A percentile compares a stretch with the other conserved stretches of the same genome.
Conservation (phyloP, 768 basidiomycete species). For the Mycena olivaceomarginata region DNA sequence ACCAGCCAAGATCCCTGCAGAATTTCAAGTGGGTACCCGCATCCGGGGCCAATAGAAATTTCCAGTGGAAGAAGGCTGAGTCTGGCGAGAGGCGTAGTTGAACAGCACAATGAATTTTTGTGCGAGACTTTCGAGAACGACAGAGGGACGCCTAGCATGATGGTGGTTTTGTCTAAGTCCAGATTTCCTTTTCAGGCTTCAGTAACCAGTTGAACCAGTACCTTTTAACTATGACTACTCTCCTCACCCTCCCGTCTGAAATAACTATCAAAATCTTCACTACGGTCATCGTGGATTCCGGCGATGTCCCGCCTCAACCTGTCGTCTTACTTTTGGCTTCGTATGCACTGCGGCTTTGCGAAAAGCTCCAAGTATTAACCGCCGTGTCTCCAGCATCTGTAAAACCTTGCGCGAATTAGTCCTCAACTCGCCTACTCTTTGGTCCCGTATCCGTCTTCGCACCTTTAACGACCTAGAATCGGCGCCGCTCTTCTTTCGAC, state of each 20-base stretch:
- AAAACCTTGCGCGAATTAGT: slow-evolving; percentile 51
- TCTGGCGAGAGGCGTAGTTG: too few relatives aligned
- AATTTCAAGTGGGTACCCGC: too few relatives aligned
- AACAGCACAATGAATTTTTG: too few relatives aligned
- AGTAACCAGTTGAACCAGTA: too few relatives aligned
- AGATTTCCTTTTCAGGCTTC: not conserved
- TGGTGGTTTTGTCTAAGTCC: too few relatives aligned
- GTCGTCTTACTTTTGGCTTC: slow-evolving; percentile 13
- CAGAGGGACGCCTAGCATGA: too few relatives aligned
- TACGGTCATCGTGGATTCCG: slow-evolving; percentile 5
- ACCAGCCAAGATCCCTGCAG: too few relatives aligned
- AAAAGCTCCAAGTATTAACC: slow-evolving; percentile 27
- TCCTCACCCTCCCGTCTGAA: slow-evolving; percentile 38
- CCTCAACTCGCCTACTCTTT: slow-evolving; percentile 51
- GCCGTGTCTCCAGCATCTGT: slow-evolving; percentile 52
- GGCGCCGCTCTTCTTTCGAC: slow-evolving; percentile 49
- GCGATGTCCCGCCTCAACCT: slow-evolving; percentile 18
- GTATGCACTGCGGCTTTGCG: slow-evolving; percentile 14
- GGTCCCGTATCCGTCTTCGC: slow-evolving; percentile 51
- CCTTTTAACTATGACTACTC: not conserved
- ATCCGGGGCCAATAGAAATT: too few relatives aligned
- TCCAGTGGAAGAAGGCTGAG: too few relatives aligned
- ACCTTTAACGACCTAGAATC: slow-evolving; percentile 24
- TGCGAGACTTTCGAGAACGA: too few relatives aligned
- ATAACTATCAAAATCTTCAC: slow-evolving; percentile 36